Conservation (phyloP, 179 eudicot species). For the Vitellaria paradoxa region DNA sequence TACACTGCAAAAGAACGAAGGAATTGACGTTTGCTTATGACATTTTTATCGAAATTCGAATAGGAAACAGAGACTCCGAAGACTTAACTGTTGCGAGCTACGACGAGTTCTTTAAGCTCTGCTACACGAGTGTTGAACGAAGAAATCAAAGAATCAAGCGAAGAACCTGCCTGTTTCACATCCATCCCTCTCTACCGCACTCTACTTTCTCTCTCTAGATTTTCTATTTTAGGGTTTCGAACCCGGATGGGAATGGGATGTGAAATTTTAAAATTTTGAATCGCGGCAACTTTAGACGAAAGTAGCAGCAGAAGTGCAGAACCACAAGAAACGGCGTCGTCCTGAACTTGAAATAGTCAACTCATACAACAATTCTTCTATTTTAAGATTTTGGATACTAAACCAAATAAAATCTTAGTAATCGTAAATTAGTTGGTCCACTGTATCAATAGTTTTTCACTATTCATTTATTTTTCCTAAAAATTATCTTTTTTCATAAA, state of each 20-base stretch:
- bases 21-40: not conserved
- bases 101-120: constrained; percentile 83
- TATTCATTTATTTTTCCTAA: too few species aligned
- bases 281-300: not conserved
- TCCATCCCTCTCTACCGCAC: constrained; percentile 37
- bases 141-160: constrained; percentile 61
- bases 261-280: not conserved
- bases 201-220: not conserved
- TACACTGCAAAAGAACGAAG: constrained; percentile 49
- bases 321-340: not conserved
- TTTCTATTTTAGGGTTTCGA: not conserved
- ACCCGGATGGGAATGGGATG: not conserved
- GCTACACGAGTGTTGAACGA: constrained; percentile 75
- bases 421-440: too few species aligned
- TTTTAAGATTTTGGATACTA: too few species aligned
- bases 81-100: constrained; percentile 82
- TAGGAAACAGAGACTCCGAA: not conserved
- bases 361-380: too few species aligned
- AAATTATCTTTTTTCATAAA: too few species aligned
- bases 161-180: constrained; percentile 57
- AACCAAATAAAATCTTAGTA: too few species aligned
- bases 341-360: too few species aligned
- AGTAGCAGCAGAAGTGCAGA: not conserved
- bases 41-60: not conserved
- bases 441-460: too few species aligned